Evolutionary conservation across 1,139 yeast genomes (phyloP).

Genomic region (Protomyces macrosporus): DNA sequence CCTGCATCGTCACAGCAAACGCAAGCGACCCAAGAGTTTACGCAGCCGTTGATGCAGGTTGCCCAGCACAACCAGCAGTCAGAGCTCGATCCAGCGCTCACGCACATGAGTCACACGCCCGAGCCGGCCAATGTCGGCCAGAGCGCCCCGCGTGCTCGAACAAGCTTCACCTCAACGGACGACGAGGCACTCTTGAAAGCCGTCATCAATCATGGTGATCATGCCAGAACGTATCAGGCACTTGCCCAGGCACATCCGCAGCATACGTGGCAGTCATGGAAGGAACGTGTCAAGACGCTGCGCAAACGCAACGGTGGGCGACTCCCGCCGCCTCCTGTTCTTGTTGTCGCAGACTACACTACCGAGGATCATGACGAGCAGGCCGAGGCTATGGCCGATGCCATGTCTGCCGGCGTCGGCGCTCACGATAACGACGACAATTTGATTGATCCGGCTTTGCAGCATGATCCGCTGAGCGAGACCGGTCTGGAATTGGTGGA

Average conservation of each 20-base stretch:
- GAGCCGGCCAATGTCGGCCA: not conserved
- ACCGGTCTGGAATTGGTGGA: not conserved
- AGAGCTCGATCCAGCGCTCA: not conserved
- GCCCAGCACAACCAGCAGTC: not conserved
- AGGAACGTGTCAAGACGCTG: conserved; percentile 22
- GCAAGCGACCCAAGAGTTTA: not conserved
- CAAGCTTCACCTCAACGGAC: conserved; percentile 15
- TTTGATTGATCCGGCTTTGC: no score
- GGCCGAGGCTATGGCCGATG: no score
- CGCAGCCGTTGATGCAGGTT: not conserved
- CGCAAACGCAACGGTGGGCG: conserved; percentile 3
- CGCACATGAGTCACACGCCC: not conserved
- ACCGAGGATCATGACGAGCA: no score
- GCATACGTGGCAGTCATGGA: conserved; percentile 27
- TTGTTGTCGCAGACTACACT: no score
- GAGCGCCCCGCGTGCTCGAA: not conserved
- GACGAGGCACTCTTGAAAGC: conserved; percentile 12
- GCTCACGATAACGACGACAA: no score
- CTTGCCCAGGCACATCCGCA: conserved; percentile 10
- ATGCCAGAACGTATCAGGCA: conserved; percentile 4
- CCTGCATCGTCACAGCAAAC: not conserved
- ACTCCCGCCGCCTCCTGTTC: not conserved
- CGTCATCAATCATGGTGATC: conserved; percentile 9
- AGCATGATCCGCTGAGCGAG: no score
- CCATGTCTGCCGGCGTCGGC: no score